Conservation (phyloP, 371 early-diverging fungal genomes). For the Mortierella sp. region DNA sequence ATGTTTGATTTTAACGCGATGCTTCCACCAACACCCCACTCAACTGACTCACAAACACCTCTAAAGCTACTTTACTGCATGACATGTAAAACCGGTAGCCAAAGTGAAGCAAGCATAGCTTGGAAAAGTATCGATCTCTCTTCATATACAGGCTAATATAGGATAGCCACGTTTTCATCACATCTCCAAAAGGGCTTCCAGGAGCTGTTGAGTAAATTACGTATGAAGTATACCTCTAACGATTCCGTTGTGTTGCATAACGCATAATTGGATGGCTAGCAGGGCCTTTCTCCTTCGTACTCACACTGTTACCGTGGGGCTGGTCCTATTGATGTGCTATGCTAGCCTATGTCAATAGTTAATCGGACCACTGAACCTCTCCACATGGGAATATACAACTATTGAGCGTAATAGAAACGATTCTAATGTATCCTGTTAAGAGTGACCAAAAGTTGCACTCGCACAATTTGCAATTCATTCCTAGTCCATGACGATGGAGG, state of each 20-base stretch:
- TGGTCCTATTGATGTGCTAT: neutral
- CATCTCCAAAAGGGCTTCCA: neutral
- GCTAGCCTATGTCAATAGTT: neutral
- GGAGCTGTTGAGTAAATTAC: neutral
- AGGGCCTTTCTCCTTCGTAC: neutral
- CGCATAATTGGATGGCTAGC: neutral
- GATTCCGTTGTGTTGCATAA: slow-evolving; percentile 5
- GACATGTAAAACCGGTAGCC: no score
- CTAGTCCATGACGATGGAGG: slow-evolving; percentile 29
- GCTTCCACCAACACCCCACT: no score
- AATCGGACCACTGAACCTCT: neutral
- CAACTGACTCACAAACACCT: no score
- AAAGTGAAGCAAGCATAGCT: no score
- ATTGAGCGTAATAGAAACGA: neutral
- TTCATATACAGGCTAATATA: no score
- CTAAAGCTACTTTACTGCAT: no score
- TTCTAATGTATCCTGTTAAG: slow-evolving; percentile 18
- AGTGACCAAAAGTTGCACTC: slow-evolving; percentile 4
- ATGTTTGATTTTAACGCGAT: no score
- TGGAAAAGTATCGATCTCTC: no score
- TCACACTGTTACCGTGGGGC: neutral
- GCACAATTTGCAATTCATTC: slow-evolving; percentile 10
- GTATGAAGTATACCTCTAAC: neutral
- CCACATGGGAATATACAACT: slow-evolving; percentile 23
- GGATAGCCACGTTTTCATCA: neutral